These are phyloP conservation scores for Camelina neglecta DNA, from an alignment of 345 rosid species.

Conservation along the genomic window DNA sequence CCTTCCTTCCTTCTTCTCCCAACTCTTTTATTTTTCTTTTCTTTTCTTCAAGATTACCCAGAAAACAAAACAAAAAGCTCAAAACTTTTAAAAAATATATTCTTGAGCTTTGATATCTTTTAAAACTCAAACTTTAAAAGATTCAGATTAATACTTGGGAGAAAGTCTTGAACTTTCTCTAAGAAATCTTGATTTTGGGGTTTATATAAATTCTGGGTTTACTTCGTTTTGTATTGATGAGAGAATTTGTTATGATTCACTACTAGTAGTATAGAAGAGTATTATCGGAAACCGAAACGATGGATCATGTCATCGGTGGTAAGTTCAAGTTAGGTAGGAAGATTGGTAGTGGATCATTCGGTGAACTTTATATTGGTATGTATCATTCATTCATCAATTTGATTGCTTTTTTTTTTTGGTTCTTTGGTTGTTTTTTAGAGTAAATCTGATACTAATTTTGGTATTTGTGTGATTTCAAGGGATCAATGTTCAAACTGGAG, in stretches of 20 bases:
- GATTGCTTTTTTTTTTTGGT: neutral
- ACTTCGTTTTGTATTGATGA: neutral
- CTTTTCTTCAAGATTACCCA: conserved; percentile 28
- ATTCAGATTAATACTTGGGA: no score
- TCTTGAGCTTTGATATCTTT: neutral
- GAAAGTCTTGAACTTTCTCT: neutral
- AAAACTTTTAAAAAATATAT: neutral
- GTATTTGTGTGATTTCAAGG: conserved; percentile 44
- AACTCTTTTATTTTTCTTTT: neutral
- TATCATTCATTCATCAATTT: neutral
- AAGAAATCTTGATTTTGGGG: neutral
- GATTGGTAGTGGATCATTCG: conserved; percentile 87
- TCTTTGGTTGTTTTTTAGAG: neutral
- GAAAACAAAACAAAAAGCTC: neutral
- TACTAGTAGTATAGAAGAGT: neutral
- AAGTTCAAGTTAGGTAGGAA: conserved; percentile 83
- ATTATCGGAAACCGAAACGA: conserved; percentile 16
- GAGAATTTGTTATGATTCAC: neutral
- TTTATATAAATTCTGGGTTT: neutral
- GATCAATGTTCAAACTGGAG: conserved; percentile 78
- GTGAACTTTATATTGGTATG: conserved; percentile 75
- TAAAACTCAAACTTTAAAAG: neutral
- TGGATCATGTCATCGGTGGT: conserved; percentile 72
- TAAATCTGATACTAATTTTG: conserved; percentile 1
- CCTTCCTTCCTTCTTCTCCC: neutral